These are phyloP conservation scores for Corchorus olitorius DNA, from an alignment of 345 rosid species.

Conservation along the genomic window DNA sequence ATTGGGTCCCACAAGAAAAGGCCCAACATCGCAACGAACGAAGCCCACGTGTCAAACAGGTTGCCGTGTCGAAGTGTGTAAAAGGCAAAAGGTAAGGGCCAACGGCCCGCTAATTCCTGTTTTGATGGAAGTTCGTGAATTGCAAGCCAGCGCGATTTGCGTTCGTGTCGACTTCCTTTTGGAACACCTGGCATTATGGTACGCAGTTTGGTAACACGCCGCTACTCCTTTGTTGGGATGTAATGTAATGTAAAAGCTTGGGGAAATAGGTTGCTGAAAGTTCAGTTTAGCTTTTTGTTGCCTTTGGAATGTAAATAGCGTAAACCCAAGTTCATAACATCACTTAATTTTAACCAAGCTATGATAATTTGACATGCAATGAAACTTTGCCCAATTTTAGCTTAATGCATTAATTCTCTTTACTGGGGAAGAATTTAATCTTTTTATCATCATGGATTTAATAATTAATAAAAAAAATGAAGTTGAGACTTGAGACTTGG, in stretches of 20 bases:
- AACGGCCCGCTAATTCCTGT: neutral
- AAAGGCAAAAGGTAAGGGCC: neutral
- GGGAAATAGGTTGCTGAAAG: neutral
- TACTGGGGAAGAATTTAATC: no score
- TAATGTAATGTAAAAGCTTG: no score
- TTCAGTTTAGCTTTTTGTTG: neutral
- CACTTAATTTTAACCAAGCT: no score
- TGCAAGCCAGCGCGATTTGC: neutral
- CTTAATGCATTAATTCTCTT: no score
- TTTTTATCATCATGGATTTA: no score
- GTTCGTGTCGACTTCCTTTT: neutral
- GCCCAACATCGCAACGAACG: neutral
- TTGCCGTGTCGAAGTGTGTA: conserved; percentile 20
- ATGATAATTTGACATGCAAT: neutral
- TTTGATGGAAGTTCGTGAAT: neutral
- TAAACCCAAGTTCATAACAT: neutral
- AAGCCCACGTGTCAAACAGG: conserved; percentile 26
- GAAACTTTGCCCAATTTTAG: neutral
- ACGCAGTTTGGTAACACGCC: neutral
- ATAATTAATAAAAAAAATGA: no score
- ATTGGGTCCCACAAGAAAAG: conserved; percentile 15
- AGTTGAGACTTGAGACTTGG: no score
- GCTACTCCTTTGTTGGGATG: neutral
- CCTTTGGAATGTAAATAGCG: neutral
- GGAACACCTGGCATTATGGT: neutral